Evolutionary conservation across 2,329 filamentous ascomycete species (phyloP).

Genomic region (Bisporella sp.): DNA sequence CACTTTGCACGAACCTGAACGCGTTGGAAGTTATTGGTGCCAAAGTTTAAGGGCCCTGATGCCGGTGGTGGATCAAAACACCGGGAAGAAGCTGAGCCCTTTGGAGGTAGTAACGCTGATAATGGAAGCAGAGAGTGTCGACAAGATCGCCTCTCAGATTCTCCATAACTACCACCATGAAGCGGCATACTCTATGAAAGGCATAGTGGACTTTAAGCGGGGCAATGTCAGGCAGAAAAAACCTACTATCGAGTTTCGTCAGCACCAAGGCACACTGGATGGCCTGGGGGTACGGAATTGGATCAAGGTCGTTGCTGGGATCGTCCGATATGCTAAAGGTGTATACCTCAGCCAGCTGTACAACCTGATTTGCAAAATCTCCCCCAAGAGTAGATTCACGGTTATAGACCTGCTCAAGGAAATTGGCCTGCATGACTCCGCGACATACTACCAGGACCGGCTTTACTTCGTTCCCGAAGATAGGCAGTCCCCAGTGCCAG

Average conservation of each 20-base stretch:
- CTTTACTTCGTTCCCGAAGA: no score
- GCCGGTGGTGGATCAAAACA: no score
- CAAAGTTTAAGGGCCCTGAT: no score
- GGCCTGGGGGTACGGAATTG: conserved; percentile 9
- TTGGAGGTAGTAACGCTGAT: no score
- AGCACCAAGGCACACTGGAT: conserved; percentile 19
- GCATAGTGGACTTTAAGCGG: no score
- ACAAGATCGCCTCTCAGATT: no score
- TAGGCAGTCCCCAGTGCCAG: neutral
- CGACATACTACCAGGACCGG: neutral
- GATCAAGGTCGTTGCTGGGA: conserved; percentile 11
- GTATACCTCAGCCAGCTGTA: neutral
- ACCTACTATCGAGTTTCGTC: conserved; percentile 21
- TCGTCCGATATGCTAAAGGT: conserved; percentile 11
- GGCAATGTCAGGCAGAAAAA: neutral
- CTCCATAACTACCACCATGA: no score
- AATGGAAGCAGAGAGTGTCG: no score
- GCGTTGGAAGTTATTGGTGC: no score
- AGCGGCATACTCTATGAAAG: no score
- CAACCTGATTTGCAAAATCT: neutral
- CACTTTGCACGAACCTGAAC: no score
- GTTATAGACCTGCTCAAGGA: conserved; percentile 8
- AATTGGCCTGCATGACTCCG: conserved; percentile 4
- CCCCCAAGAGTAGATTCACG: conserved; percentile 10
- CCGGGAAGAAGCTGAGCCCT: no score